phyloP scores from a whole-genome alignment of 2,329 filamentous ascomycete genomes.

The Pseudocercospora musae region DNA sequence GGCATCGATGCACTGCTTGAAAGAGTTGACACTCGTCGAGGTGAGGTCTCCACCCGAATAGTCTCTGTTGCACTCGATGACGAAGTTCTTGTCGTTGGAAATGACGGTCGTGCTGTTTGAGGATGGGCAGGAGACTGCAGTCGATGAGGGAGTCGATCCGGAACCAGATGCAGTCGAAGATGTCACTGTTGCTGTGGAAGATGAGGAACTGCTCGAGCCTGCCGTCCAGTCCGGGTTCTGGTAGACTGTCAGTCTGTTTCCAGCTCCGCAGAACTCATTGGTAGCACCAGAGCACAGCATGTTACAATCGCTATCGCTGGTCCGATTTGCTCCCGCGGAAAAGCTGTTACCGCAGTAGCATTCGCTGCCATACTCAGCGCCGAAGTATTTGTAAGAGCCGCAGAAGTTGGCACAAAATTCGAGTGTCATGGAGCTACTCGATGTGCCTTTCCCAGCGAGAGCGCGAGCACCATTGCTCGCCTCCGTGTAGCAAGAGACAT shows the following conservation, averaged over 20 bases:
- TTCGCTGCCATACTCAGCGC: slow-evolving; percentile 35
- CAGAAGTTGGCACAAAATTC: slow-evolving; percentile 40
- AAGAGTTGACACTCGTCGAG: slow-evolving; percentile 24
- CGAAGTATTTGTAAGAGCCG: slow-evolving; percentile 31
- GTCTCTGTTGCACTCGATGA: slow-evolving; percentile 27
- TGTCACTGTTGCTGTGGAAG: slow-evolving; percentile 13
- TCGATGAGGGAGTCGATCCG: slow-evolving; percentile 14
- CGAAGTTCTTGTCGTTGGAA: slow-evolving; percentile 29
- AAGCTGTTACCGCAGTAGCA: slow-evolving; percentile 21
- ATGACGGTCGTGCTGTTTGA: slow-evolving; percentile 25
- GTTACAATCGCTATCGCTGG: slow-evolving; percentile 6
- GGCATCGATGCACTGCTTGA: slow-evolving; percentile 32
- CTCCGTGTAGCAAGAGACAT: slow-evolving; percentile 34
- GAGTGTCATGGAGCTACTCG: slow-evolving; percentile 38
- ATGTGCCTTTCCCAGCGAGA: slow-evolving; percentile 26
- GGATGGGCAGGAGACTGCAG: slow-evolving; percentile 27
- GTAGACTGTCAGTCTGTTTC: slow-evolving; percentile 27
- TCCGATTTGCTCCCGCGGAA: slow-evolving; percentile 4
- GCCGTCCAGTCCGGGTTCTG: background rate
- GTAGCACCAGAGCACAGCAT: slow-evolving; percentile 28
- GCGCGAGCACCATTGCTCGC: slow-evolving; percentile 25
- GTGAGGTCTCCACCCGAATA: slow-evolving; percentile 30
- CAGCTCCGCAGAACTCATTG: slow-evolving; percentile 31
- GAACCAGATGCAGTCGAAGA: slow-evolving; percentile 13
- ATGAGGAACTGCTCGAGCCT: background rate